A percentile compares a stretch with the other conserved stretches of the same genome.
phyloP scores from a whole-genome alignment of 2,329 filamentous ascomycete genomes.

The Fusarium graminum region DNA sequence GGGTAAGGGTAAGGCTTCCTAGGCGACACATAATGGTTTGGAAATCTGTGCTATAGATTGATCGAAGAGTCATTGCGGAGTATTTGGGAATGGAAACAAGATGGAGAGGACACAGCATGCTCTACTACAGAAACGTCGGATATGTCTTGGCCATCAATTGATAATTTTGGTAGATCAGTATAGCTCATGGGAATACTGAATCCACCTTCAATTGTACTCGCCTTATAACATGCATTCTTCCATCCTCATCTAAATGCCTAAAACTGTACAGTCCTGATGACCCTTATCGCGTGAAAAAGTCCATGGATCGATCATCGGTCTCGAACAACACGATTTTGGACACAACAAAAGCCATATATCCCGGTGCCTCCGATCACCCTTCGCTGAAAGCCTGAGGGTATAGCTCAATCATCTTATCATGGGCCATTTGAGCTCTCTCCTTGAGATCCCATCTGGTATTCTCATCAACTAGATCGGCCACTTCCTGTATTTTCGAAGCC shows the following conservation, averaged over 20 bases:
- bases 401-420: slow-evolving; percentile 20
- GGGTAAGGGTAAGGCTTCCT: slow-evolving; percentile 1
- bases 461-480: neutral
- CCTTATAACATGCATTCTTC: neutral
- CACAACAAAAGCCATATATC: too few relatives aligned
- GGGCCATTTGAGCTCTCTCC: neutral
- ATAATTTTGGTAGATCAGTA: too few relatives aligned
- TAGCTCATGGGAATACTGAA: neutral
- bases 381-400: slow-evolving; percentile 14
- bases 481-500: neutral
- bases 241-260: fast-evolving
- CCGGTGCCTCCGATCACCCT: too few relatives aligned
- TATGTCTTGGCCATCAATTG: too few relatives aligned
- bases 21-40: neutral
- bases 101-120: too few relatives aligned
- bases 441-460: slow-evolving; percentile 1
- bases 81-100: neutral
- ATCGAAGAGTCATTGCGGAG: too few relatives aligned
- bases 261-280: too few relatives aligned
- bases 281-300: too few relatives aligned
- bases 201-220: neutral
- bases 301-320: too few relatives aligned
- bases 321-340: too few relatives aligned
- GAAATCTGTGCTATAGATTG: neutral
- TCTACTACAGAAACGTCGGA: too few relatives aligned